Base-by-base conservation (phyloP, 345 rosid species). In the Eucalyptus sp. region DNA sequence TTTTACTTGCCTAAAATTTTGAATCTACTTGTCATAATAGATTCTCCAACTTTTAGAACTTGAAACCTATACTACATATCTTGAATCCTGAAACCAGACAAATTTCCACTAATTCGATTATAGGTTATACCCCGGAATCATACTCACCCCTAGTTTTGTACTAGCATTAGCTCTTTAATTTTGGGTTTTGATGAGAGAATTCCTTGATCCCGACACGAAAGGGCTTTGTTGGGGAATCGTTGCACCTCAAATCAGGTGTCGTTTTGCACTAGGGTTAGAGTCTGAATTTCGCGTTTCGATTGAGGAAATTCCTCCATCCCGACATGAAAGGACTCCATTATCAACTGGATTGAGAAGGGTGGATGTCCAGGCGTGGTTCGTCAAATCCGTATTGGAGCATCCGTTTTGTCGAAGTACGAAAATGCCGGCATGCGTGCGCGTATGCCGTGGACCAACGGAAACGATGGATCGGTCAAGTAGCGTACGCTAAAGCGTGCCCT, bases 21-120 rank as follows among this genome's bases (percentile, higher is more conserved):
- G 27, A 54, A 54, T 11, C 5, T 18, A 18, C 2, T 0, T 2
- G 1, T 54, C 13, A 10, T 4, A 56, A 56, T 1, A 9, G 1
- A 4, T 56, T 22, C 9, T 56, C 2, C 27, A 56, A 56, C 27
- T 56, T 56, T 22, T 56, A 20, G 5, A 56, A 22, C 6, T 24
- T 22, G 0, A 0, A 56, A 56, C 62, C 3, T 56, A 22, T 0
- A 1, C 2, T 56, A 24, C 5, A 56, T 56, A 24, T 20, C 1
- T 56, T 56, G 3, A 3, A 56, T 22, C 3, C 0, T 10, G 13
- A 56, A 56, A 56, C 12, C 12, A 24, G 4, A 24, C 1, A 56
- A 0, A 13, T 24, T 56, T 3, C 5, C 24, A 56, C 13, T 10
- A 56, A 5, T 56, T 24, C 1, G 13, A 25, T 56, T 56, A 1